These are phyloP conservation scores for Staphylotrichum longicolle DNA, from an alignment of 495 filamentous ascomycete genomes.

Conservation along the genomic window DNA sequence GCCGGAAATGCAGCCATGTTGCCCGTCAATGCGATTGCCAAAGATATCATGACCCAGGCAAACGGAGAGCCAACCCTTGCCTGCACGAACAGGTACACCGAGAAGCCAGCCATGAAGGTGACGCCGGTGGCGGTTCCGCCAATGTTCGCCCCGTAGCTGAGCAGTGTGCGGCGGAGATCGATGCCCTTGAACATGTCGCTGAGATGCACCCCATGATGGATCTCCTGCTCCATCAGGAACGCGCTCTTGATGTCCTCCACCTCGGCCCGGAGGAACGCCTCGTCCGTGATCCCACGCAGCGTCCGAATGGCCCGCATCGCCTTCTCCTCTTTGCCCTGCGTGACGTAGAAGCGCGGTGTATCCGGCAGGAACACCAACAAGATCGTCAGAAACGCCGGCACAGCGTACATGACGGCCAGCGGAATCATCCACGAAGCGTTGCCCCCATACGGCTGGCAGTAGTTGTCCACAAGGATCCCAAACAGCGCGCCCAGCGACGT, in stretches of 20 bases:
- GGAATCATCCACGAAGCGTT: conserved; percentile 55
- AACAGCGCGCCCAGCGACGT: conserved; percentile 54
- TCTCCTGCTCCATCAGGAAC: conserved; percentile 30
- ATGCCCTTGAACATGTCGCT: conserved; percentile 33
- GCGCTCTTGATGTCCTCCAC: conserved; percentile 34
- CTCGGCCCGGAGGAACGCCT: conserved; percentile 29
- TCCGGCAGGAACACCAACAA: conserved; percentile 61
- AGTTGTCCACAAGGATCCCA: conserved; percentile 63
- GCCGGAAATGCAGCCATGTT: conserved; percentile 34
- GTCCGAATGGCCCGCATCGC: conserved; percentile 34
- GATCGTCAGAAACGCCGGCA: conserved; percentile 52
- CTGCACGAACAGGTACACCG: conserved; percentile 35
- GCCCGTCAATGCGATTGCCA: conserved; percentile 34
- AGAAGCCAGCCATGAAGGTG: conserved; percentile 34
- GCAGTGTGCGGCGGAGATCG: conserved; percentile 35
- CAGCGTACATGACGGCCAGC: conserved; percentile 56
- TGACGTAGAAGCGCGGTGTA: conserved; percentile 50
- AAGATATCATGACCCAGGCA: conserved; percentile 34
- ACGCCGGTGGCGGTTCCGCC: conserved; percentile 33
- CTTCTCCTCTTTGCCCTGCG: conserved; percentile 33
- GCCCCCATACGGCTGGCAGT: conserved; percentile 43
- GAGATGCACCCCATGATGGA: conserved; percentile 28
- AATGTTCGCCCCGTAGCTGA: conserved; percentile 28
- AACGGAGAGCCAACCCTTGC: conserved; percentile 34
- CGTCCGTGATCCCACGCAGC: conserved; percentile 31